Conservation (phyloP, 2,329 filamentous ascomycete genomes). For the Zymoseptoria pseudotritici region DNA sequence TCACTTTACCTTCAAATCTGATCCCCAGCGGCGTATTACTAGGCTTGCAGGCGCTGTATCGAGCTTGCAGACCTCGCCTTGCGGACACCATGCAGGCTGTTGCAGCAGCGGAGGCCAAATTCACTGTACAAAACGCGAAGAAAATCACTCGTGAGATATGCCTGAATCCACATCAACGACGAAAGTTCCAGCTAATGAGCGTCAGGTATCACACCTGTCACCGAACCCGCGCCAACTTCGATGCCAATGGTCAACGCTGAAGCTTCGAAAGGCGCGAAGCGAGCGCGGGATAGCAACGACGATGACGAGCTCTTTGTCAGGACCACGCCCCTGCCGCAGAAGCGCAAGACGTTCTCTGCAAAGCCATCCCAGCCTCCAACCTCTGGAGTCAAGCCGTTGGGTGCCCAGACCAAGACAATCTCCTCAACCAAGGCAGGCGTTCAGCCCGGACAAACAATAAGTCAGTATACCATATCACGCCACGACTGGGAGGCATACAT, state of each 20-base stretch:
- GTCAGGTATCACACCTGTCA: background rate
- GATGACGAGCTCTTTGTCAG: background rate
- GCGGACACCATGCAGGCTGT: too few relatives aligned
- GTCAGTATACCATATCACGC: background rate
- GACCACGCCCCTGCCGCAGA: background rate
- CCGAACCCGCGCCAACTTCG: background rate
- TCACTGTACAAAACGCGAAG: background rate
- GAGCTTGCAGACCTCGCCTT: background rate
- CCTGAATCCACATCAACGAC: background rate
- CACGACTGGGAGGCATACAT: background rate
- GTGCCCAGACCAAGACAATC: background rate
- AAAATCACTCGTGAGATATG: background rate
- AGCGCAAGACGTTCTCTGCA: background rate
- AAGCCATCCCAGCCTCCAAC: background rate
- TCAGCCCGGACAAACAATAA: background rate
- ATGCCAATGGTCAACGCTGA: background rate
- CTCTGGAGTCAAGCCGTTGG: background rate
- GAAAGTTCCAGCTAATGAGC: background rate
- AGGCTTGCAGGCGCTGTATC: background rate
- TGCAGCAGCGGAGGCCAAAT: background rate
- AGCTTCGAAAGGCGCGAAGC: background rate
- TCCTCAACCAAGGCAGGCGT: too few relatives aligned
- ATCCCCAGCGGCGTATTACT: background rate
- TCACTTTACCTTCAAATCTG: background rate
- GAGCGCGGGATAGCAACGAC: background rate